Conservation (phyloP, 2,329 filamentous ascomycete species). For the Dactylellina cionopaga region DNA sequence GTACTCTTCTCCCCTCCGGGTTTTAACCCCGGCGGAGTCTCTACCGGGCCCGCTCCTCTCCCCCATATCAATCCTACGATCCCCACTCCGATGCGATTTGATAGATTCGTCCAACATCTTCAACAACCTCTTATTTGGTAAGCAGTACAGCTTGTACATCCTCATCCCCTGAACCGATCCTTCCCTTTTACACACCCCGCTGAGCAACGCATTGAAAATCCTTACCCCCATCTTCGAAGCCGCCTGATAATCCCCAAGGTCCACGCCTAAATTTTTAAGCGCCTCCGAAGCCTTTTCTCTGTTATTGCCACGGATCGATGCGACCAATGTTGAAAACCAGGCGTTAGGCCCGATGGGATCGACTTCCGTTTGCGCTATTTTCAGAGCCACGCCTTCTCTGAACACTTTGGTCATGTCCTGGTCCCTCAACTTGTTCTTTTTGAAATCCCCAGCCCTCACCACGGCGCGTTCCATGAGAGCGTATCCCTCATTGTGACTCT, state of each 20-base stretch:
- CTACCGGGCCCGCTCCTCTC: background rate
- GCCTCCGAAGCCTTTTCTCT: slow-evolving; percentile 31
- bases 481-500: slow-evolving; percentile 23
- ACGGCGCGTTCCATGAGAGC: slow-evolving; percentile 27
- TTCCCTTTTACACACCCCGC: slow-evolving; percentile 30
- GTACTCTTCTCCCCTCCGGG: background rate
- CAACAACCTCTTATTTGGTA: slow-evolving; percentile 22
- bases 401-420: slow-evolving; percentile 7
- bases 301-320: slow-evolving; percentile 21
- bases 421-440: background rate
- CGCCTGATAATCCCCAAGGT: slow-evolving; percentile 19
- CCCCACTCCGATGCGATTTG: slow-evolving; percentile 45
- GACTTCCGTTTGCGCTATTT: background rate
- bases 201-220: slow-evolving; percentile 34
- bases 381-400: slow-evolving; percentile 19
- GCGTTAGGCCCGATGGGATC: slow-evolving; percentile 43
- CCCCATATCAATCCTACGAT: slow-evolving; percentile 19
- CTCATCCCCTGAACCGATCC: slow-evolving; percentile 46
- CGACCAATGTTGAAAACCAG: slow-evolving; percentile 30
- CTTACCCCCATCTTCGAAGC: slow-evolving; percentile 46
- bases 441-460: slow-evolving; percentile 1
- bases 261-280: slow-evolving; percentile 27
- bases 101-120: slow-evolving; percentile 29
- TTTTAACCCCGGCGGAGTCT: slow-evolving; percentile 2
- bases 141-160: slow-evolving; percentile 49